Conservation (phyloP, 345 rosid species). For the Pistacia integerrima region DNA sequence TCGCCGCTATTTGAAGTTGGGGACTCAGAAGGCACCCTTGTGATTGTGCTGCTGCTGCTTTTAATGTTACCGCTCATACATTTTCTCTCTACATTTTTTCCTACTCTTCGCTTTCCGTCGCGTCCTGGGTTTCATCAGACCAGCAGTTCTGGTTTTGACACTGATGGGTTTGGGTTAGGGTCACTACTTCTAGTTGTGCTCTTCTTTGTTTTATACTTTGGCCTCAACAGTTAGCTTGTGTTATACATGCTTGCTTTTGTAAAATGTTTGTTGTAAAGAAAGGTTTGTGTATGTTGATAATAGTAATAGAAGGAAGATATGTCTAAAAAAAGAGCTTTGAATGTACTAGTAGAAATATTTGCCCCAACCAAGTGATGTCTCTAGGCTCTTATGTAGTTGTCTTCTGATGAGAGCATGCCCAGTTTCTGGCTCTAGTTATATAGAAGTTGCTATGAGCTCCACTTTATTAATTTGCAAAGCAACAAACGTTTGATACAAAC, state of each 20-base stretch:
- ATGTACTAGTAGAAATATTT: too few relatives aligned
- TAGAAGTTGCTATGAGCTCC: too few relatives aligned
- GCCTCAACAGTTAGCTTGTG: background rate
- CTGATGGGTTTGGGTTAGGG: conserved; percentile 41
- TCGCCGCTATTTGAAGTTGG: conserved; percentile 22
- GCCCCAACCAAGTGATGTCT: too few relatives aligned
- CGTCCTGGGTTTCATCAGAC: background rate
- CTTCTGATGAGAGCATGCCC: too few relatives aligned
- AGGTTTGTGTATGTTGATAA: background rate
- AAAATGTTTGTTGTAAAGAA: background rate
- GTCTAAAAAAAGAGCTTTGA: background rate
- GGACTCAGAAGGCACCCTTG: conserved; percentile 10
- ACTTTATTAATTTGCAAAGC: too few relatives aligned
- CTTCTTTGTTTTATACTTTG: conserved; percentile 29
- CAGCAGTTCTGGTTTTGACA: conserved; percentile 19
- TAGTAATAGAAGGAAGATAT: background rate
- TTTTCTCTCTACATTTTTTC: conserved; percentile 24
- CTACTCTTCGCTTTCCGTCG: background rate
- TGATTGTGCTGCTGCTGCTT: conserved; percentile 19
- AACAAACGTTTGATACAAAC: too few relatives aligned
- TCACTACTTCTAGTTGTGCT: conserved; percentile 38
- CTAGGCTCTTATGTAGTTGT: too few relatives aligned
- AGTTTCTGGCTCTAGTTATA: too few relatives aligned
- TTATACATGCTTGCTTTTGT: background rate
- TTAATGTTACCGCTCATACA: conserved; percentile 25